Evolutionary conservation across 345 rosid genomes (phyloP).

Genomic region (Euphorbia pulcherrima): DNA sequence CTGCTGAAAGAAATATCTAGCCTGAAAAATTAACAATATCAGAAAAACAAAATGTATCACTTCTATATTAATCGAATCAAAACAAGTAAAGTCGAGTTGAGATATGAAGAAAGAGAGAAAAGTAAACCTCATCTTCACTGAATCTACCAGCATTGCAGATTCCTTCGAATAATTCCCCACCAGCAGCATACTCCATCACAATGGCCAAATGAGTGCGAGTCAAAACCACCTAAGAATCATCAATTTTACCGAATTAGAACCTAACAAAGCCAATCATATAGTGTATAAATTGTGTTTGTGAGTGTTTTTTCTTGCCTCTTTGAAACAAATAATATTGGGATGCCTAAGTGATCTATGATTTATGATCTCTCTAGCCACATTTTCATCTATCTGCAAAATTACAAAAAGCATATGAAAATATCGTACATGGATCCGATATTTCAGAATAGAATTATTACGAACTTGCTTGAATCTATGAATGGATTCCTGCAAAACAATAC

Average conservation of each 20-base stretch:
- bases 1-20: slow-evolving; percentile 93
- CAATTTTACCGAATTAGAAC: background rate
- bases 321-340: slow-evolving; percentile 86
- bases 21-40: slow-evolving; percentile 37
- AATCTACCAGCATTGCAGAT: slow-evolving; percentile 29
- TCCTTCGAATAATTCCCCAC: slow-evolving; percentile 24
- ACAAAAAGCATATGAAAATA: background rate
- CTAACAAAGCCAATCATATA: background rate
- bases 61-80: background rate
- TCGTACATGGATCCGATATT: no score
- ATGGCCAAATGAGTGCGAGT: slow-evolving; percentile 26
- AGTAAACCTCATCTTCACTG: slow-evolving; percentile 23
- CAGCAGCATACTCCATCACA: slow-evolving; percentile 30
- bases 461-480: no score
- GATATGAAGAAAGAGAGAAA: slow-evolving; percentile 1
- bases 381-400: slow-evolving; percentile 69
- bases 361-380: slow-evolving; percentile 90
- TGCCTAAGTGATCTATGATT: slow-evolving; percentile 91
- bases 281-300: no score
- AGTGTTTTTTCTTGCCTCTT: slow-evolving; percentile 59
- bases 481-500: no score
- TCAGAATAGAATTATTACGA: no score
- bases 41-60: background rate
- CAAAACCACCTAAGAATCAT: slow-evolving; percentile 15
- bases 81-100: background rate